phyloP scores from a whole-genome alignment of 2,329 filamentous ascomycete genomes.

The Cryphonectria naterciae region DNA sequence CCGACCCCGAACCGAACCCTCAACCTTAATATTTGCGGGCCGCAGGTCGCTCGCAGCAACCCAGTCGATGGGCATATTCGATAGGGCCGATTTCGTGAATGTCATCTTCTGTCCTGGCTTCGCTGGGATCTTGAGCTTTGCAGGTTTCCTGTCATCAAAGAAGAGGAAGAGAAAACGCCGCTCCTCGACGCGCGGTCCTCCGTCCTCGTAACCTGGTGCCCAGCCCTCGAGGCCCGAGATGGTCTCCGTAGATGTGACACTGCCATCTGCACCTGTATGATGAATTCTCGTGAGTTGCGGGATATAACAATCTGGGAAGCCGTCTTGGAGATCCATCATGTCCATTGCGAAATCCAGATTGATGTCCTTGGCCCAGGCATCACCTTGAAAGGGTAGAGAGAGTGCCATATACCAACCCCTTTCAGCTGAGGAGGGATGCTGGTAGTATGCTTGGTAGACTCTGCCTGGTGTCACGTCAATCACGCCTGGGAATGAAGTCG shows the following conservation, averaged over 20 bases:
- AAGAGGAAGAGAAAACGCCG: constrained; percentile 17
- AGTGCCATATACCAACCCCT: constrained; percentile 19
- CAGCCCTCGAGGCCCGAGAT: constrained; percentile 13
- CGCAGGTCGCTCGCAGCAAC: constrained; percentile 14
- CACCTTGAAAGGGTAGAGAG: constrained; percentile 6
- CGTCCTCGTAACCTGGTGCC: constrained; percentile 2
- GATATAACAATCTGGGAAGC: constrained; percentile 12
- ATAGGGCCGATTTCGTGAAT: constrained; percentile 7
- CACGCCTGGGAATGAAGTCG: not conserved
- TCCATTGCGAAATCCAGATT: constrained; percentile 13
- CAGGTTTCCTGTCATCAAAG: constrained; percentile 19
- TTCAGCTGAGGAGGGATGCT: not conserved
- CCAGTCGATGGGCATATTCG: constrained; percentile 19
- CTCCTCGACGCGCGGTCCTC: not conserved
- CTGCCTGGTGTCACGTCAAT: constrained; percentile 7
- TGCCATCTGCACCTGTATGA: not conserved
- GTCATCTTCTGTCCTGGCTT: constrained; percentile 6
- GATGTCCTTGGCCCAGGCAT: constrained; percentile 10
- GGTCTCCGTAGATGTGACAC: not conserved
- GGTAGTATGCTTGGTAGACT: constrained; percentile 26
- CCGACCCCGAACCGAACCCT: not conserved
- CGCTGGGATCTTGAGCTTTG: constrained; percentile 9
- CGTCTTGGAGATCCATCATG: constrained; percentile 5
- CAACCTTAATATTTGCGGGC: not conserved
- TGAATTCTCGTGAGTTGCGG: not conserved